Percentiles rank a stretch among this genome's conserved stretches.
Conservation (phyloP, 257 asterid species). For the Marsdenia floribunda region DNA sequence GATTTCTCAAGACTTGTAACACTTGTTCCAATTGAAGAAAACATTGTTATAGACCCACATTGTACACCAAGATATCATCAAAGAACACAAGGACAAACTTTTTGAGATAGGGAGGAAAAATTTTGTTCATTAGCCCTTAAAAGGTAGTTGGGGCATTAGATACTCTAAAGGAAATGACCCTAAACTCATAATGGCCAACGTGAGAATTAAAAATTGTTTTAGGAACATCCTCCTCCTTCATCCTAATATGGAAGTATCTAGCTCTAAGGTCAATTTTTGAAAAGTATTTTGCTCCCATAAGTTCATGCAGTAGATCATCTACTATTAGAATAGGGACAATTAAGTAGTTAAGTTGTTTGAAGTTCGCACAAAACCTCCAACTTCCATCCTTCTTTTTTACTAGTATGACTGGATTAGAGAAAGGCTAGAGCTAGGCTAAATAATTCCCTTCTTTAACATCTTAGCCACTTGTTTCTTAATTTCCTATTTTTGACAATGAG, state of each 20-base stretch:
- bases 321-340: neutral
- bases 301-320: slow-evolving; percentile 2
- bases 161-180: neutral
- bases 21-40: no score
- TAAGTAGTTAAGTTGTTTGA: neutral
- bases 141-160: neutral
- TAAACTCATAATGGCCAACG: neutral
- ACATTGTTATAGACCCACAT: neutral
- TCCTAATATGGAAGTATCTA: neutral
- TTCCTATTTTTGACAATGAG: neutral
- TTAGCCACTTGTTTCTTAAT: neutral
- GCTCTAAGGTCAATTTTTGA: neutral
- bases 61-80: slow-evolving; percentile 15
- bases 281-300: neutral
- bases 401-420: neutral
- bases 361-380: neutral
- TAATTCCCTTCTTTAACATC: neutral
- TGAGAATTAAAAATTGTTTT: neutral
- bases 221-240: neutral
- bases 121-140: neutral
- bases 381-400: neutral
- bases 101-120: neutral
- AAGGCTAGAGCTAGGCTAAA: neutral
- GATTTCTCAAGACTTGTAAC: neutral
- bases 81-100: slow-evolving; percentile 1